Base-by-base conservation (phyloP, 495 filamentous ascomycete species). In the Penicillium canariense region DNA sequence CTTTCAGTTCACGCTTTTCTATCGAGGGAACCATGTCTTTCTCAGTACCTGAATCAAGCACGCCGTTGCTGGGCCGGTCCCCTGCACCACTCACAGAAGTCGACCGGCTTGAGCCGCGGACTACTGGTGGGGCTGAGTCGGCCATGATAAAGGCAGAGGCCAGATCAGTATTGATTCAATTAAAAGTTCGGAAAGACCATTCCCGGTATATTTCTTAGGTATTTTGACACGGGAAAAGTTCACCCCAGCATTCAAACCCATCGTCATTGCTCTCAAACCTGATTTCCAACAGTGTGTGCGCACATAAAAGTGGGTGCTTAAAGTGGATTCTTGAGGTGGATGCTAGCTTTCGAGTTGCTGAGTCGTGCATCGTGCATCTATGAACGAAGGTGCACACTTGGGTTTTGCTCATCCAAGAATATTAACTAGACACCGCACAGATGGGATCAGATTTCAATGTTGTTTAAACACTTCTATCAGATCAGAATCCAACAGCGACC, bases 1-100 rank as follows among this genome's bases (percentile, higher is more conserved):
- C 84, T 42, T 73, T 83, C 12, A 89, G 64, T 59, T 87, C 85
- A 35, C 83, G 75, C 60, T 80, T 84, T 49, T 72, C 76, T 39
- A 77, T 62, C 5, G 65, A 34, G 45, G 48, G 45, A 50, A 53
- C 45, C 7, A 39, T 53, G 2, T 48, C 45, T 17, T 48, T 48
- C 30, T 48, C 38, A 20, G 38, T n/a, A 10, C 20, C 25, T 35
- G 25, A 6, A 35, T 17, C 34, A 8, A 20, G 38, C 11, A 48
- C 45, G 22, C 30, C 27, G 45, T 14, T 48, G 30, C 30, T 32
- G 20, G 45, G 20, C 3, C 22, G 30, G 34, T 28, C 34, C 2
- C 17, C 18, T 17, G 28, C 12, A 14, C 45, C 45, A 48, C 30
- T 48, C 18, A 6, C 38, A 42, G 22, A 23, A 14, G 38, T n/a